A percentile compares a stretch with the other conserved stretches of the same genome.
phyloP scores from a whole-genome alignment of 1,284 basidiomycete species.

The Rugosomyces carneus region DNA sequence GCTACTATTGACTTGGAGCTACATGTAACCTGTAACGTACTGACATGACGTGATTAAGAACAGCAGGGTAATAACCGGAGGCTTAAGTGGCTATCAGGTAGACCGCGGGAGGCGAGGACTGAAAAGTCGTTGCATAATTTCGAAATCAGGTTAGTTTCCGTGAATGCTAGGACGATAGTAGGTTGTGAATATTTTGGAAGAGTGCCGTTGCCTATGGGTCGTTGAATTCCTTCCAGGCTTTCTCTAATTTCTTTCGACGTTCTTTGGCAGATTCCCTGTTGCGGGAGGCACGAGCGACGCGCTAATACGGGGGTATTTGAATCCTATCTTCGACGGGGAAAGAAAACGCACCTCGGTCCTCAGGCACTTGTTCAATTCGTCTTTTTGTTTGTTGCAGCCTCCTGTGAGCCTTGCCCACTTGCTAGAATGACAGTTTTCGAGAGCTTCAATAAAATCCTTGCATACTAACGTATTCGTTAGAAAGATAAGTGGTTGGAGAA shows the following conservation, averaged over 20 bases:
- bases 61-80: too few species aligned
- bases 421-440: conserved; percentile 59
- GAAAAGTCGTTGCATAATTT: background rate
- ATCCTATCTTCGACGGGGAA: background rate
- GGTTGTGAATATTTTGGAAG: too few species aligned
- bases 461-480: conserved; percentile 41
- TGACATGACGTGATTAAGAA: background rate
- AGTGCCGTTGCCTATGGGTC: conserved; percentile 28
- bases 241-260: conserved; percentile 48
- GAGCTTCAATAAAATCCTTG: conserved; percentile 67
- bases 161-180: background rate
- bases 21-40: background rate
- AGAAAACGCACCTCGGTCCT: conserved; percentile 58
- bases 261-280: conserved; percentile 68
- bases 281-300: conserved; percentile 57
- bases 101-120: background rate
- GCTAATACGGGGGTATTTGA: conserved; percentile 34
- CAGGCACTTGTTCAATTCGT: conserved; percentile 68
- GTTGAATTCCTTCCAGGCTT: conserved; percentile 58
- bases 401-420: conserved; percentile 60
- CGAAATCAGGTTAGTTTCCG: background rate
- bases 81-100: background rate
- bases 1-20: background rate
- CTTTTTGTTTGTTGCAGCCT: conserved; percentile 69
- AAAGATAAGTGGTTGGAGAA: conserved; percentile 1